Evolutionary conservation across 352 stramenopile species (phyloP).

Genomic region (Halophytophthora batemanensis): DNA sequence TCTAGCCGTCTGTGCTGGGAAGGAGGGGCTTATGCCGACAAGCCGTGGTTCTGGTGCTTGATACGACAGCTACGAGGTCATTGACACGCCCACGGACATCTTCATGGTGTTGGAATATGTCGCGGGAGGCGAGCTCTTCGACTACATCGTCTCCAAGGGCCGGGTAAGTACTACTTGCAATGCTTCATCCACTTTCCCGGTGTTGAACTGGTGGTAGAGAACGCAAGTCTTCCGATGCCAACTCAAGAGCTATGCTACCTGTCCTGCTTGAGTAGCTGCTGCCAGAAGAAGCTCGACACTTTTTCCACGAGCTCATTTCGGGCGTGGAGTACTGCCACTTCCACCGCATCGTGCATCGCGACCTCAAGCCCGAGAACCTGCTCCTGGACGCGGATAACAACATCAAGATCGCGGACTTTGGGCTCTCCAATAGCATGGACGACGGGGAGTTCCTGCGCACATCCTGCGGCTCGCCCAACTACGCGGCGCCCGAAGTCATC

Average conservation of each 20-base stretch:
- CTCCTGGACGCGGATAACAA: conserved; percentile 68
- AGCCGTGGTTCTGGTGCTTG: conserved; percentile 20
- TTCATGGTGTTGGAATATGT: conserved; percentile 94
- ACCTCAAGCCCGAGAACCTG: conserved; percentile 92
- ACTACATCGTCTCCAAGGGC: conserved; percentile 84
- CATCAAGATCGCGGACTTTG: conserved; percentile 92
- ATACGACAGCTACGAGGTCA: conserved; percentile 82
- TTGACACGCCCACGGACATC: conserved; percentile 84
- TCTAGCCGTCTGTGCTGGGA: background rate
- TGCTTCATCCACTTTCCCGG: conserved; percentile 66
- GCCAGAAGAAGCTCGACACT: conserved; percentile 21
- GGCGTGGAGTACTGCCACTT: conserved; percentile 89
- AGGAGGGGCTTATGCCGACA: too few relatives aligned
- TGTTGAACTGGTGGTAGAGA: background rate
- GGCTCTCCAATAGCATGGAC: conserved; percentile 86
- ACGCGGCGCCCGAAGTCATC: conserved; percentile 93
- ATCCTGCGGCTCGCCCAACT: conserved; percentile 90
- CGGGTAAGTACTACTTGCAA: too few relatives aligned
- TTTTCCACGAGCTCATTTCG: conserved; percentile 92
- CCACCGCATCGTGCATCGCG: conserved; percentile 87
- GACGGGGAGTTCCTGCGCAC: conserved; percentile 83
- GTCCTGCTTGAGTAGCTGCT: too few relatives aligned
- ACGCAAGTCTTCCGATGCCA: too few relatives aligned
- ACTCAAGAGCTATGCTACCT: too few relatives aligned
- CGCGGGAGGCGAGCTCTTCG: conserved; percentile 91